These are phyloP conservation scores for Entomortierella lignicola DNA, from an alignment of 192 early-diverging fungal genomes.

Conservation along the genomic window DNA sequence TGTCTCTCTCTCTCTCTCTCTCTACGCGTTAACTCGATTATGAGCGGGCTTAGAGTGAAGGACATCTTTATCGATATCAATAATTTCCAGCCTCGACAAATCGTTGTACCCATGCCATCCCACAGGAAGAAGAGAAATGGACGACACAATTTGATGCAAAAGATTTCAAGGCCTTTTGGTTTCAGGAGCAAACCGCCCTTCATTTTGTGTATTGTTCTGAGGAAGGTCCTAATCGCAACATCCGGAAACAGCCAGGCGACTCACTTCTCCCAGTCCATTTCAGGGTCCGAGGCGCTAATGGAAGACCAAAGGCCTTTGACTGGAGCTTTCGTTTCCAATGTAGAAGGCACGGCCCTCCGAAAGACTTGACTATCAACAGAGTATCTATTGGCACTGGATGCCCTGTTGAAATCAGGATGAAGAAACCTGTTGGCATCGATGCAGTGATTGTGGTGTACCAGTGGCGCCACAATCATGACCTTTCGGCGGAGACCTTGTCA, in stretches of 20 bases:
- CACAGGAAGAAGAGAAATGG: constrained; percentile 5
- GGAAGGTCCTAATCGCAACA: constrained; percentile 1
- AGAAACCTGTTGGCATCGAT: constrained; percentile 15
- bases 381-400: constrained; percentile 20
- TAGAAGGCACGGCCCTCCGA: constrained; percentile 20
- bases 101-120: constrained; percentile 9
- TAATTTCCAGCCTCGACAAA: constrained; percentile 17
- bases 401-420: constrained; percentile 24
- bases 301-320: constrained; percentile 15
- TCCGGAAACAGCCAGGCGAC: constrained; percentile 13
- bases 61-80: constrained; percentile 4
- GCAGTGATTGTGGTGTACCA: constrained; percentile 15
- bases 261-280: constrained; percentile 12
- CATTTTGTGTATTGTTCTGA: constrained; percentile 3
- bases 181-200: constrained; percentile 9
- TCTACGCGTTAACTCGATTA: no score
- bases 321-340: constrained; percentile 24
- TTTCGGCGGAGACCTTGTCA: constrained; percentile 12
- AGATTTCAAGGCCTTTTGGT: constrained; percentile 18
- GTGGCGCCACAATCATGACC: constrained; percentile 27
- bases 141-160: neutral
- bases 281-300: constrained; percentile 3
- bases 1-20: no score
- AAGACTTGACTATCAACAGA: constrained; percentile 3
- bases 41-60: constrained; percentile 9